These are phyloP conservation scores for Clarireedia monteithiana DNA, from an alignment of 2,329 filamentous ascomycete genomes.

Conservation along the genomic window DNA sequence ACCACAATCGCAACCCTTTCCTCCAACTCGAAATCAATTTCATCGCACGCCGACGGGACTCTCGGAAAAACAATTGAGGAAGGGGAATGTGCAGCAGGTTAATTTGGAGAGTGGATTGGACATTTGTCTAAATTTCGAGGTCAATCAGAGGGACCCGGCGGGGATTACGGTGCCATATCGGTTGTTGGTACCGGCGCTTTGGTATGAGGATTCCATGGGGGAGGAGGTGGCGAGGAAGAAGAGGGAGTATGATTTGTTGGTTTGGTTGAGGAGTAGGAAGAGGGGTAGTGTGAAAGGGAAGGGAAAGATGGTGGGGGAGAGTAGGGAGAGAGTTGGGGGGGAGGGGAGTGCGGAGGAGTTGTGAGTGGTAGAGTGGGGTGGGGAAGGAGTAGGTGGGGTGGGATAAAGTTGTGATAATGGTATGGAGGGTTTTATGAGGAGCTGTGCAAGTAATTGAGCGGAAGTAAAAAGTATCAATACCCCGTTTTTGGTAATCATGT, in stretches of 20 bases:
- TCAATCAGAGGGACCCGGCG: slow-evolving; percentile 74
- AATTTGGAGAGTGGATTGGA: slow-evolving; percentile 80
- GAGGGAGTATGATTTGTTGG: slow-evolving; percentile 10
- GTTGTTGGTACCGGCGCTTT: slow-evolving; percentile 73
- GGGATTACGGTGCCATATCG: slow-evolving; percentile 86
- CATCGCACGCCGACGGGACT: slow-evolving; percentile 64
- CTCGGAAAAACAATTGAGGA: slow-evolving; percentile 51
- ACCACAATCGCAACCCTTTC: slow-evolving; percentile 12
- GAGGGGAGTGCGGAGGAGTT: too few relatives aligned
- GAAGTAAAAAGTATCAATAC: too few relatives aligned
- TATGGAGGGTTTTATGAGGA: too few relatives aligned
- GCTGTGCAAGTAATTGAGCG: too few relatives aligned
- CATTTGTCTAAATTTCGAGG: slow-evolving; percentile 81
- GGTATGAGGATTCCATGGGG: slow-evolving; percentile 35
- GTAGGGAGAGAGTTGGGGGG: not conserved
- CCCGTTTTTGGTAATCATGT: too few relatives aligned
- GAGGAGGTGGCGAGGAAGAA: slow-evolving; percentile 10
- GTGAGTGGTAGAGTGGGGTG: too few relatives aligned
- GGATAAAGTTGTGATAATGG: too few relatives aligned
- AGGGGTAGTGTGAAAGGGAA: not conserved
- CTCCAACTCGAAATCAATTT: slow-evolving; percentile 34
- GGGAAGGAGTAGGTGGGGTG: too few relatives aligned
- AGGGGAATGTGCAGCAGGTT: slow-evolving; percentile 50
- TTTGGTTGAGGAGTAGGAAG: slow-evolving; percentile 15
- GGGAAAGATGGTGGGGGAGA: not conserved